Base-by-base conservation (phyloP, 78 protist species). In the Monosiga brevicollis region DNA sequence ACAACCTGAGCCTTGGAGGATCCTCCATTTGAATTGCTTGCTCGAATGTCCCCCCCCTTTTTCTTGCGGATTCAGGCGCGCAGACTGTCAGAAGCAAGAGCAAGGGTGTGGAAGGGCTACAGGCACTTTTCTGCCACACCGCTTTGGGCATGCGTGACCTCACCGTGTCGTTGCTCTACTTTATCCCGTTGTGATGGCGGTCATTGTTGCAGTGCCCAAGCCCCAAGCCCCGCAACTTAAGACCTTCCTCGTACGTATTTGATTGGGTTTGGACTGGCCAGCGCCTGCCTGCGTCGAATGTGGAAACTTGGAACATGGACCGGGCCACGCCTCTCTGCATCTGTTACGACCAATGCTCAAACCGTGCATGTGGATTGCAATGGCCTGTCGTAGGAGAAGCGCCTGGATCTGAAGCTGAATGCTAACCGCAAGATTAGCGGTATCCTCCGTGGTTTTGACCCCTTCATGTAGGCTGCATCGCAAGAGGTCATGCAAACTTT, bases 361-460 rank as follows among this genome's bases (percentile, higher is more conserved):
- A 49, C 62, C 15, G 62, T 49, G 6, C 62, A 6, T 15, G 15
- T 20, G 6, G 29, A 49, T 15, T 15, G 6, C 15, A 15, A 49
- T 49, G 6, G 62, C 15, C 29, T n/a, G 62, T 49, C 62, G 62
- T 15, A 49, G 62, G 62, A 49, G 29, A 49, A 49, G 62, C 6
- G 15, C 29, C 62, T 49, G 29, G 62, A 49, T 6, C 62, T 75
- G 54, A 75, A 20, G 49, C 79, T 75, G 42, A 75, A 75, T 49
- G 79, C 39, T 2, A 75, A 75, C 49, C 42, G 79, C 1, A 20
- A 75, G 29, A 49, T 75, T 1, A 39, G 35, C 49, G 79, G 79
- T 32, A 35, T 75, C 1, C 79, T 75, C 20, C 79, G 79, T 39
- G 79, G 79, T 0, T 75, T 75, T 32, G 79, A 75, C 49, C 79